A percentile compares a stretch with the other conserved stretches of the same genome.
phyloP scores from a whole-genome alignment of 257 asterid genomes.

The Misopates orontium region DNA sequence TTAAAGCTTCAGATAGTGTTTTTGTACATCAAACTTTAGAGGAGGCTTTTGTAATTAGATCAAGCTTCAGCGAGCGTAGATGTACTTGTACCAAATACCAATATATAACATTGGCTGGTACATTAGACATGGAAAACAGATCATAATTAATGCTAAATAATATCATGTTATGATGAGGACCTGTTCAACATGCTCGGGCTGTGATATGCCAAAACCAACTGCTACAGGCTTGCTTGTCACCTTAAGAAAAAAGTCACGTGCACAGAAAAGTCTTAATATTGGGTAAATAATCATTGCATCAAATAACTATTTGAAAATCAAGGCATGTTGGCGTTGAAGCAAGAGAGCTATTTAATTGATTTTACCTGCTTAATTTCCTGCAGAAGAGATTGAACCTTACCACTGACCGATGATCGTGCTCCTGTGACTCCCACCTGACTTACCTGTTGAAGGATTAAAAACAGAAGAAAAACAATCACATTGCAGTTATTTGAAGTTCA shows the following conservation, averaged over 20 bases:
- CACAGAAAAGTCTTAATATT: background rate
- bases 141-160: background rate
- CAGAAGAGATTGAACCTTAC: conserved; percentile 65
- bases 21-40: too few relatives aligned
- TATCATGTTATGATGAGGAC: conserved; percentile 30
- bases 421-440: conserved; percentile 91
- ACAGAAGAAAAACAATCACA: background rate
- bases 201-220: conserved; percentile 91
- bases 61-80: too few relatives aligned
- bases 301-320: background rate
- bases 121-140: background rate
- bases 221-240: conserved; percentile 76
- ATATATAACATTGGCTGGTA: too few relatives aligned
- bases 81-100: too few relatives aligned
- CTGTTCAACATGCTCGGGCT: conserved; percentile 85
- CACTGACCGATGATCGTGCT: conserved; percentile 72
- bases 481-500: background rate
- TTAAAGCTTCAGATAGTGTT: too few relatives aligned
- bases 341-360: conserved; percentile 15
- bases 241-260: conserved; percentile 37
- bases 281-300: background rate
- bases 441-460: conserved; percentile 47
- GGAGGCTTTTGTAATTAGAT: too few relatives aligned
- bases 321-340: background rate
- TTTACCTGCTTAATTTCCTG: conserved; percentile 78